Evolutionary conservation across 2,329 filamentous ascomycete genomes (phyloP).

Genomic region (Fusarium nygamai): DNA sequence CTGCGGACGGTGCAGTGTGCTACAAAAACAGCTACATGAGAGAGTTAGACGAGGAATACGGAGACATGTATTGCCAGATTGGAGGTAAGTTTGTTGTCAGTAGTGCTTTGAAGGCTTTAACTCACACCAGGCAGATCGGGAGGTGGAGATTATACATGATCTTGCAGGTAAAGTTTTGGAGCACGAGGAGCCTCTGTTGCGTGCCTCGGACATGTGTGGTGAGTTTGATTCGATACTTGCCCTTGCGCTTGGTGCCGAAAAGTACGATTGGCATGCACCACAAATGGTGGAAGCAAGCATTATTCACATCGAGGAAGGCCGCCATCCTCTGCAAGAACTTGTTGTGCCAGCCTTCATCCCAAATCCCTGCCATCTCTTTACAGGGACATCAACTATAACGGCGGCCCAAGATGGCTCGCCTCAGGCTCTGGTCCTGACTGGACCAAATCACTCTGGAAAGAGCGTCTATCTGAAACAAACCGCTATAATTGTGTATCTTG

Average conservation of each 20-base stretch:
- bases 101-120: neutral
- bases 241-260: conserved; percentile 78
- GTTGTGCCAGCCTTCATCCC: conserved; percentile 83
- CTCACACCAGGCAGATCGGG: conserved; percentile 68
- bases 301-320: conserved; percentile 79
- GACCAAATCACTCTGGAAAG: conserved; percentile 96
- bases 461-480: conserved; percentile 95
- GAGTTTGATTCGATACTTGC: conserved; percentile 89
- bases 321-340: conserved; percentile 88
- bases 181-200: conserved; percentile 71
- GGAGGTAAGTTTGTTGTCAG: conserved; percentile 65
- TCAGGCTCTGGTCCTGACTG: conserved; percentile 83
- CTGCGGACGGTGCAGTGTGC: conserved; percentile 75
- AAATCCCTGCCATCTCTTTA: conserved; percentile 78
- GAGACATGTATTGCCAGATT: conserved; percentile 86
- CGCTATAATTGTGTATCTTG: conserved; percentile 89
- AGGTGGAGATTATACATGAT: conserved; percentile 87
- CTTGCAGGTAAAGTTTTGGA: conserved; percentile 77
- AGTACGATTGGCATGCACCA: conserved; percentile 77
- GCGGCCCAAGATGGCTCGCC: conserved; percentile 2
- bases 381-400: conserved; percentile 55
- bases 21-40: conserved; percentile 88
- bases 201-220: conserved; percentile 82
- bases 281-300: conserved; percentile 75
- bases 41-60: conserved; percentile 82